Percentiles rank a stretch among this genome's conserved stretches.
Evolutionary conservation across 495 filamentous ascomycete species (phyloP).

Genomic region (Beverwykella pulmonaria): DNA sequence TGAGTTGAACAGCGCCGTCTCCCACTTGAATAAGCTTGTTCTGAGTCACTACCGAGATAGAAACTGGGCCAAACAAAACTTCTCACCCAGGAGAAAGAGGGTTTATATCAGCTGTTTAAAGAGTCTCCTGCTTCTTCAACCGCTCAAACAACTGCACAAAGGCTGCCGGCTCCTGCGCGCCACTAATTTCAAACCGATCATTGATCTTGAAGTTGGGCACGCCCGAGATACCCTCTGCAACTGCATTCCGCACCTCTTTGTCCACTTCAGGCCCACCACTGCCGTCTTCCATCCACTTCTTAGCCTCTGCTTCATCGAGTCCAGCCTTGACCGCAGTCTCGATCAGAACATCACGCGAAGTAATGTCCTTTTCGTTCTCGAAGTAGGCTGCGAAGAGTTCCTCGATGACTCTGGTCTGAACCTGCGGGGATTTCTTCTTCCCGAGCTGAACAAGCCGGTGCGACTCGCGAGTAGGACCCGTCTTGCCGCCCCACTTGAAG

Average conservation of each 20-base stretch:
- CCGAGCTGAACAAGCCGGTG: constrained; percentile 75
- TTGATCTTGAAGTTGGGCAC: constrained; percentile 71
- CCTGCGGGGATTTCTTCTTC: constrained; percentile 56
- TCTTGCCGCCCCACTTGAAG: constrained; percentile 72
- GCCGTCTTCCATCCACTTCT: constrained; percentile 64
- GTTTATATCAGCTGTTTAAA: no score
- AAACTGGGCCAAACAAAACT: no score
- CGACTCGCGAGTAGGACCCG: constrained; percentile 76
- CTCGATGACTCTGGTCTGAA: constrained; percentile 67
- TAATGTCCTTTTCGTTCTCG: constrained; percentile 78
- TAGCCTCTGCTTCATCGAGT: constrained; percentile 60
- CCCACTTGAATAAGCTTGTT: no score
- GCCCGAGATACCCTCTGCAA: constrained; percentile 60
- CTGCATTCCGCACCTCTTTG: constrained; percentile 64
- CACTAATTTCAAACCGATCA: constrained; percentile 42
- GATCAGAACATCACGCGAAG: constrained; percentile 60
- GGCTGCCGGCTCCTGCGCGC: constrained; percentile 46
- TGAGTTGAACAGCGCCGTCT: no score
- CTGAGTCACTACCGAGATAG: no score
- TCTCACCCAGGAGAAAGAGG: no score
- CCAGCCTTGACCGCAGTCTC: constrained; percentile 66
- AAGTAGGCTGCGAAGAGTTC: constrained; percentile 74
- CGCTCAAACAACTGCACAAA: constrained; percentile 46
- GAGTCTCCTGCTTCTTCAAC: constrained; percentile 39
- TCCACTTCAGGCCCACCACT: constrained; percentile 72